These are phyloP conservation scores for Leccinum fibrillosum DNA, from an alignment of 768 basidiomycete genomes.

Conservation along the genomic window DNA sequence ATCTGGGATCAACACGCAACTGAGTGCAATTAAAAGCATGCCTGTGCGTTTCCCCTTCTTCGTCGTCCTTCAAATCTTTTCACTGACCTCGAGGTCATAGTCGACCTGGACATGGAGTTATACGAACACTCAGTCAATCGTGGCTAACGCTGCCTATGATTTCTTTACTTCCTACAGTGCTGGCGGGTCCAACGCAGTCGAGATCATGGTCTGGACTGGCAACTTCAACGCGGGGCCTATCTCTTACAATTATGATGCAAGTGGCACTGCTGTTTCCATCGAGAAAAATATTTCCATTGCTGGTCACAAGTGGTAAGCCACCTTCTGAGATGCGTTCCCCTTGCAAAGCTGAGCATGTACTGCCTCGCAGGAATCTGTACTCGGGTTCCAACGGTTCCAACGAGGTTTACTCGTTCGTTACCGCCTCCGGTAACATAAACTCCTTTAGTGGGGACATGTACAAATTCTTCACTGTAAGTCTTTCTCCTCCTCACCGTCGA, in stretches of 20 bases:
- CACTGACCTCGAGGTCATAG: slow-evolving; percentile 27
- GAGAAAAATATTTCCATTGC: slow-evolving; percentile 40
- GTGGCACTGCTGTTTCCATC: slow-evolving; percentile 46
- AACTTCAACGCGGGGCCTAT: slow-evolving; percentile 59
- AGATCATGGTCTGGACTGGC: slow-evolving; percentile 68
- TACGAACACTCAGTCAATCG: slow-evolving; percentile 35
- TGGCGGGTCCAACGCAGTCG: slow-evolving; percentile 43
- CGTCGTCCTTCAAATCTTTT: not conserved
- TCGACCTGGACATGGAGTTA: slow-evolving; percentile 58
- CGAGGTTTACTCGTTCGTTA: slow-evolving; percentile 49
- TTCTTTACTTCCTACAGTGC: slow-evolving; percentile 54
- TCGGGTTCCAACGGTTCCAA: slow-evolving; percentile 52
- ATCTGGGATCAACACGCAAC: slow-evolving; percentile 46
- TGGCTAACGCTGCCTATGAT: slow-evolving; percentile 60
- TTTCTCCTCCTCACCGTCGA: not conserved
- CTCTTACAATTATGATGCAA: slow-evolving; percentile 42
- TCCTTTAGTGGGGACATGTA: slow-evolving; percentile 55
- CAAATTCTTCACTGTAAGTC: slow-evolving; percentile 45
- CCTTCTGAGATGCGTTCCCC: not conserved
- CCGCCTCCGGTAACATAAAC: slow-evolving; percentile 34
- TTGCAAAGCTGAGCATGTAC: not conserved
- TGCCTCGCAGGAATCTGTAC: slow-evolving; percentile 48
- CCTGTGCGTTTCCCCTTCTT: slow-evolving; percentile 37
- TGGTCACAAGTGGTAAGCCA: slow-evolving; percentile 47
- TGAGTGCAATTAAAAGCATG: slow-evolving; percentile 53